These are phyloP conservation scores for Furculomyces boomerangus DNA, from an alignment of 371 early-diverging fungal species.

Conservation along the genomic window DNA sequence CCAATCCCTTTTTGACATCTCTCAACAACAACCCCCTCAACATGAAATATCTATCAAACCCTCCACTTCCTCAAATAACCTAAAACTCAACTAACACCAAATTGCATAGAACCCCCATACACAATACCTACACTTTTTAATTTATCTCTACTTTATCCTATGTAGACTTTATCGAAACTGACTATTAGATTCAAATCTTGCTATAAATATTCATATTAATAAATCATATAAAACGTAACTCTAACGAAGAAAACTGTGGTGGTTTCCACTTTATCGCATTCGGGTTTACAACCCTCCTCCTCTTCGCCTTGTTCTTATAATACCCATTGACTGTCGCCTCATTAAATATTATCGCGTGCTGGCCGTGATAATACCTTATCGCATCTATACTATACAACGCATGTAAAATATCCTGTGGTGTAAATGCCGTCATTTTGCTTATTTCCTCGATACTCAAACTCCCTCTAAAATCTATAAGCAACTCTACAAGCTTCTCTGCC, in stretches of 20 bases:
- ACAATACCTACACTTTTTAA: no score
- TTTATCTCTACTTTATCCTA: no score
- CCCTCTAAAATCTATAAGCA: constrained; percentile 4
- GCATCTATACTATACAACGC: constrained; percentile 85
- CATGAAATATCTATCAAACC: no score
- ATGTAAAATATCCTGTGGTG: constrained; percentile 60
- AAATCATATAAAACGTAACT: constrained; percentile 44
- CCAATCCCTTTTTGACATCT: no score
- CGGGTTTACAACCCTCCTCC: constrained; percentile 58
- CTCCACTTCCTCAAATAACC: no score
- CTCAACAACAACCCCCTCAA: no score
- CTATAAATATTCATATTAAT: no score
- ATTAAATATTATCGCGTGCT: constrained; percentile 76
- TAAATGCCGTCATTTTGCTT: constrained; percentile 39
- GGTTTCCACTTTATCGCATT: constrained; percentile 62
- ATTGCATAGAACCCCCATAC: no score
- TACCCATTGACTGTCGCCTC: constrained; percentile 73
- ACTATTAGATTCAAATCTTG: no score
- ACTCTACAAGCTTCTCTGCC: constrained; percentile 64
- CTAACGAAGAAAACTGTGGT: constrained; percentile 53
- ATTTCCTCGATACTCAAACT: constrained; percentile 19
- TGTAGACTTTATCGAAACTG: no score
- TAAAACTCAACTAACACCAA: no score
- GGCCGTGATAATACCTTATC: constrained; percentile 85
- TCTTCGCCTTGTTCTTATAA: constrained; percentile 47